A percentile compares a stretch with the other conserved stretches of the same genome.
These are phyloP conservation scores for Ascochyta koolunga DNA, from an alignment of 2,329 filamentous ascomycete genomes.

Conservation along the genomic window DNA sequence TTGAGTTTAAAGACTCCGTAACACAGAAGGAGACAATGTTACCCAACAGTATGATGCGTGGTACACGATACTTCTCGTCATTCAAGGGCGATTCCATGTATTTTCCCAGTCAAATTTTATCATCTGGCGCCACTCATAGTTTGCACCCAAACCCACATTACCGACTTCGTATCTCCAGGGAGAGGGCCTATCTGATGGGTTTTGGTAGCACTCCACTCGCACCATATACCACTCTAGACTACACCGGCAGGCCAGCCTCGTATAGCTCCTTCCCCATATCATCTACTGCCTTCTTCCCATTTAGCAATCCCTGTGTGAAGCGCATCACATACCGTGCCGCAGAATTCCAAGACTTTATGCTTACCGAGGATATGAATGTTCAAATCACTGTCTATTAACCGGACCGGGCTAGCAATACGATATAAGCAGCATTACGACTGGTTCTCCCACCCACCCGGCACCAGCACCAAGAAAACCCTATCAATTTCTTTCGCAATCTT, in stretches of 20 bases:
- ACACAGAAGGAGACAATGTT: too few species aligned
- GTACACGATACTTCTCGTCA: too few species aligned
- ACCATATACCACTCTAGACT: neutral
- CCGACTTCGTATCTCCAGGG: conserved; percentile 1
- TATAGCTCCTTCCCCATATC: neutral
- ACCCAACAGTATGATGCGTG: too few species aligned
- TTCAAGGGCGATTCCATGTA: too few species aligned
- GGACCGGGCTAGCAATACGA: neutral
- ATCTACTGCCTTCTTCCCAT: neutral
- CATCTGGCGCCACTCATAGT: too few species aligned
- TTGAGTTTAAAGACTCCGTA: too few species aligned
- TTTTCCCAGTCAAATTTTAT: too few species aligned
- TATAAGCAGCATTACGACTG: conserved; percentile 9
- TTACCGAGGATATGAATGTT: neutral
- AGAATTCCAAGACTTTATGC: conserved; percentile 3
- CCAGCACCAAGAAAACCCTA: neutral
- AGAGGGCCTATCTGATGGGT: neutral
- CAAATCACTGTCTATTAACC: conserved; percentile 4
- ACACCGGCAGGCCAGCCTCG: neutral
- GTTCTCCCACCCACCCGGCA: neutral
- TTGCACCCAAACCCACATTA: neutral
- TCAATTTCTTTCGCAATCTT: conserved; percentile 7
- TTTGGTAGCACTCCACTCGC: neutral
- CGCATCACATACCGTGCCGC: neutral
- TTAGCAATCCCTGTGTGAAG: neutral